Base-by-base conservation (phyloP, 306 rosid genomes). In the Albizia julibrissin region DNA sequence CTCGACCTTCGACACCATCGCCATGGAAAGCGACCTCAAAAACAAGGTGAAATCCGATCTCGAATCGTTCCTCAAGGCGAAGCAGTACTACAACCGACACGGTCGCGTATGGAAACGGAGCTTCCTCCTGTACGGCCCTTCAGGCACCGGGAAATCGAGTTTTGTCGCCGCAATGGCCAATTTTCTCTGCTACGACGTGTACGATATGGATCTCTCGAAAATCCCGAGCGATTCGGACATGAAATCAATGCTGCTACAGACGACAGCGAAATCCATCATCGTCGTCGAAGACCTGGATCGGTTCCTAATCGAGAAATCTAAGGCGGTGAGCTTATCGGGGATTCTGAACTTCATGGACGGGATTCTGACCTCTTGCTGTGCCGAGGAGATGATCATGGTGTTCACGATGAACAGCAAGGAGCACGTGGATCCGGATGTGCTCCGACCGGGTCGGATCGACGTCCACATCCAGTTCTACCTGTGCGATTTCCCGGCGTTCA, bases 121-220 rank as follows among this genome's bases (percentile, higher is more conserved):
- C 85, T 94, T 87, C 68, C 86, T 94, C 18, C 66, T 94, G 15
- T 92, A 92, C 85, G 98, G 98, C 1, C 90, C 98, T 3, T 90
- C 98, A 66, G 98, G 98, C 8, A 92, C 98, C 10, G 98, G 98
- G 12, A 94, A 94, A 81, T 88, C 98, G 0, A 92, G 94, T 84
- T 94, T 94, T 87, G 89, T 92, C 40, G 98, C 97, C 52, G 98
- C 97, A 75, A 90, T 94, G 97, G 98, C 94, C 22, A 91, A 92
- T 77, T 94, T 94, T 83, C 89, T 94, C 68, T 70, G 70, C 44
- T 92, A 89, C 86, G 92, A 94, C 58, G 91, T 94, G 22, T 94
- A 89, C 81, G 86, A 92, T 72, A 83, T 94, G 79, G 92, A 94
- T 27, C 85, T 94, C 22, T 89, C 82, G 6, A 83, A 66, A 22